Evolutionary conservation across 768 basidiomycete genomes (phyloP).

Genomic region (Grammothele lineata): DNA sequence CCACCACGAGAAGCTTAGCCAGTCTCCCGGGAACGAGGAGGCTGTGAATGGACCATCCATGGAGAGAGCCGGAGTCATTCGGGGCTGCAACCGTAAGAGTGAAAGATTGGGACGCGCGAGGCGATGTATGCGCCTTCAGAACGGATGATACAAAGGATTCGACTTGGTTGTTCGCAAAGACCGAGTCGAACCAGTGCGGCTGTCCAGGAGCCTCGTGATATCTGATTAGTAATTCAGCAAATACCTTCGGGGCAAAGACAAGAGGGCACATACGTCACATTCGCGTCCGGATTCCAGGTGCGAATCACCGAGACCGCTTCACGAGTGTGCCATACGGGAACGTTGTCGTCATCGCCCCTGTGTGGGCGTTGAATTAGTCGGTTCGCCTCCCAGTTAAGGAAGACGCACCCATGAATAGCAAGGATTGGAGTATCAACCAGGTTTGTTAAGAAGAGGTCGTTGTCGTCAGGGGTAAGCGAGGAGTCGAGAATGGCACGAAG

Average conservation of each 20-base stretch:
- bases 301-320: slow-evolving; percentile 56
- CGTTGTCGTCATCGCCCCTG: slow-evolving; percentile 80
- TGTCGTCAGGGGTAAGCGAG: slow-evolving; percentile 78
- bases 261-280: slow-evolving; percentile 43
- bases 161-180: slow-evolving; percentile 54
- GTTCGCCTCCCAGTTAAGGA: too few species aligned
- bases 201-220: slow-evolving; percentile 58
- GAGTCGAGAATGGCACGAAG: slow-evolving; percentile 69
- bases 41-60: slow-evolving; percentile 64
- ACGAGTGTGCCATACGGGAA: slow-evolving; percentile 82
- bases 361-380: background rate
- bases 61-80: slow-evolving; percentile 60
- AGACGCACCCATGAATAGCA: slow-evolving; percentile 71
- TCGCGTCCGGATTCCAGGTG: slow-evolving; percentile 49
- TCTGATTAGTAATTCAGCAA: slow-evolving; percentile 27
- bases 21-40: slow-evolving; percentile 52
- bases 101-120: slow-evolving; percentile 34
- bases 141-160: slow-evolving; percentile 48
- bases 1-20: too few species aligned
- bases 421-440: slow-evolving; percentile 63
- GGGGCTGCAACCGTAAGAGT: slow-evolving; percentile 74
- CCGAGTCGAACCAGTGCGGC: slow-evolving; percentile 66
- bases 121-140: slow-evolving; percentile 2
- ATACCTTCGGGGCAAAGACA: background rate
- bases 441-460: slow-evolving; percentile 83